Evolutionary conservation across 2,329 filamentous ascomycete genomes (phyloP).

Genomic region (Mariannaea sp.): DNA sequence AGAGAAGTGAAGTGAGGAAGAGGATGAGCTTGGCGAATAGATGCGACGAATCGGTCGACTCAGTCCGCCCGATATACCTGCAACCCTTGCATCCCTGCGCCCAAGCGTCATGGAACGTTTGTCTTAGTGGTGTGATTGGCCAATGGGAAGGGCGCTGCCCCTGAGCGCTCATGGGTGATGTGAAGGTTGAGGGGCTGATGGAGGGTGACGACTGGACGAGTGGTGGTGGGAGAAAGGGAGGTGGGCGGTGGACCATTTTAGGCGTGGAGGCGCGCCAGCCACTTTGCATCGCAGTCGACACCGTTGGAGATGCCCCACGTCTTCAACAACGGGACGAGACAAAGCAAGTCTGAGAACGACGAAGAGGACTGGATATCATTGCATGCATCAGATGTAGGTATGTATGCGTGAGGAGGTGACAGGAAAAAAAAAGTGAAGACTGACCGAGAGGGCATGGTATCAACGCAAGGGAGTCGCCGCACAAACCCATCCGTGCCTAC

Average conservation of each 20-base stretch:
- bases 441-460: too few relatives aligned
- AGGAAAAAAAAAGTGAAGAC: too few relatives aligned
- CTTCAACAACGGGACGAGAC: not conserved
- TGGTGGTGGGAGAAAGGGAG: conserved; percentile 6
- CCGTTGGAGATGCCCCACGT: conserved; percentile 4
- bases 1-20: conserved; percentile 14
- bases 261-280: conserved; percentile 1
- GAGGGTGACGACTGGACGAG: not conserved
- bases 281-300: conserved; percentile 3
- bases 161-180: conserved; percentile 19
- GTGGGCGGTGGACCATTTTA: conserved; percentile 1
- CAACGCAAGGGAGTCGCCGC: too few relatives aligned
- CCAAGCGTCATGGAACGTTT: conserved; percentile 33
- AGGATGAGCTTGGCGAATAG: conserved; percentile 2
- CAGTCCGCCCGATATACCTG: conserved; percentile 22
- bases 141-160: conserved; percentile 25
- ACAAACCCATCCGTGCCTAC: too few relatives aligned
- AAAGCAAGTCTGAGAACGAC: not conserved
- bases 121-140: conserved; percentile 18
- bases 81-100: conserved; percentile 23
- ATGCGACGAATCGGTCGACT: conserved; percentile 34
- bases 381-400: too few relatives aligned
- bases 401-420: not conserved
- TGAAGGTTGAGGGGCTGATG: not conserved
- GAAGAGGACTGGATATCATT: too few relatives aligned